A percentile compares a stretch with the other conserved stretches of the same genome.
Evolutionary conservation across 306 rosid genomes (phyloP).

Genomic region (Arachis stenosperma): DNA sequence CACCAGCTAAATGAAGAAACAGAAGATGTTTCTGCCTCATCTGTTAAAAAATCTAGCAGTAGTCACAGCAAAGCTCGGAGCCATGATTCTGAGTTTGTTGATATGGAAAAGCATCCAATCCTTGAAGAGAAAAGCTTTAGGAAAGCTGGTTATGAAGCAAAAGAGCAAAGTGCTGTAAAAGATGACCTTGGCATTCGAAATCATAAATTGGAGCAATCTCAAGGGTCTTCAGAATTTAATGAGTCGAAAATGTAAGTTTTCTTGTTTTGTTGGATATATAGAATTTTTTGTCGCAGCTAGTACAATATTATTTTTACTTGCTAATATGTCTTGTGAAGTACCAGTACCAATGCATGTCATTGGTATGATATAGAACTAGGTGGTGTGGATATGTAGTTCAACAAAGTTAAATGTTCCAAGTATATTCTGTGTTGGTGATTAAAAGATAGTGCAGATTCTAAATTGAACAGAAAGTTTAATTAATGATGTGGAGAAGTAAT

Average conservation of each 20-base stretch:
- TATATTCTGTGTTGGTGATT: constrained; percentile 9
- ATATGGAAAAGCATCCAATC: constrained; percentile 34
- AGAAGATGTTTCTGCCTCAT: constrained; percentile 38
- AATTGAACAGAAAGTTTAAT: constrained; percentile 16
- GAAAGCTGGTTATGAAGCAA: constrained; percentile 36
- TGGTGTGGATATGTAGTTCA: constrained; percentile 14
- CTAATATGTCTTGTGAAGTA: constrained; percentile 23
- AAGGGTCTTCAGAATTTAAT: constrained; percentile 37
- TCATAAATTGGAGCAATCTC: constrained; percentile 41
- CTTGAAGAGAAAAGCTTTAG: constrained; percentile 30
- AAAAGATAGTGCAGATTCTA: constrained; percentile 9
- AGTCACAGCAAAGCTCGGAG: constrained; percentile 39
- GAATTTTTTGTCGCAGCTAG: constrained; percentile 1
- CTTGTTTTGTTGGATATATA: neutral
- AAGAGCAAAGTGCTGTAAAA: constrained; percentile 32
- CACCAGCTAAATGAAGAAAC: constrained; percentile 40
- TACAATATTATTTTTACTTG: constrained; percentile 14
- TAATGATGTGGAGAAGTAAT: constrained; percentile 15
- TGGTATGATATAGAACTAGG: constrained; percentile 14
- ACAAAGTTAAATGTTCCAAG: constrained; percentile 12
- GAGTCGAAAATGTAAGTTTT: constrained; percentile 55
- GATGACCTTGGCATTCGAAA: constrained; percentile 38
- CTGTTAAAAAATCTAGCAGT: constrained; percentile 36
- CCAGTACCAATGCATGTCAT: constrained; percentile 17
- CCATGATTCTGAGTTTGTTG: constrained; percentile 34